These are phyloP conservation scores for Psilocybe subaeruginosa DNA, from an alignment of 768 basidiomycete genomes.

Conservation along the genomic window DNA sequence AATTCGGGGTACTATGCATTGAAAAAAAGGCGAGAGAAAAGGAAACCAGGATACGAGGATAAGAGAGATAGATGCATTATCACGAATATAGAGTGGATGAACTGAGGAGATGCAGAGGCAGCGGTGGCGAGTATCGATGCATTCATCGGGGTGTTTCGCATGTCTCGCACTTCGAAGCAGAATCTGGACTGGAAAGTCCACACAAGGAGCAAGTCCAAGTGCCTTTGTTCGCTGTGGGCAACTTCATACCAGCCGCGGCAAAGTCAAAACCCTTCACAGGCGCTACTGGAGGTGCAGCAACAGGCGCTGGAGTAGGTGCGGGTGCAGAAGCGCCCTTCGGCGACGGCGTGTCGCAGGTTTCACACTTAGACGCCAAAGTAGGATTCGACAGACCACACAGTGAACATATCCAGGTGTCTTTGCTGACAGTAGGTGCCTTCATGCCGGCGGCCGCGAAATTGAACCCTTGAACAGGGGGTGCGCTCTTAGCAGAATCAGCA, in stretches of 20 bases:
- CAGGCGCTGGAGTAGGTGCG: neutral
- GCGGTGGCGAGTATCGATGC: neutral
- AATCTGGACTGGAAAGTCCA: slow-evolving; percentile 48
- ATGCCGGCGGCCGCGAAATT: slow-evolving; percentile 67
- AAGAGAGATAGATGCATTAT: neutral
- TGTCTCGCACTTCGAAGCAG: slow-evolving; percentile 48
- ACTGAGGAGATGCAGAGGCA: neutral
- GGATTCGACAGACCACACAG: slow-evolving; percentile 56
- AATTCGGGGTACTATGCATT: neutral
- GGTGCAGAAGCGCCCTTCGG: neutral
- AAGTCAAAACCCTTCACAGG: slow-evolving; percentile 53
- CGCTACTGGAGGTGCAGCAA: neutral
- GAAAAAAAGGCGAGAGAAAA: neutral
- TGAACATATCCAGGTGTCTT: slow-evolving; percentile 57
- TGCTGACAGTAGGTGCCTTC: slow-evolving; percentile 42
- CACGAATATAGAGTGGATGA: neutral
- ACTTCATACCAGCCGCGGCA: slow-evolving; percentile 60
- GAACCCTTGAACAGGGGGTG: slow-evolving; percentile 39
- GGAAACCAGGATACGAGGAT: neutral
- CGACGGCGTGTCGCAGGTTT: slow-evolving; percentile 47
- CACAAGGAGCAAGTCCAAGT: slow-evolving; percentile 66
- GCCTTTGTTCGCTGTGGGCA: slow-evolving; percentile 35
- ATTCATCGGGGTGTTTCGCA: slow-evolving; percentile 43
- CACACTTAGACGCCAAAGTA: slow-evolving; percentile 49
- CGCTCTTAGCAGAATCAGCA: neutral